These are phyloP conservation scores for Zea luxurians DNA, from an alignment of 176 grass and related monocot genomes.

Conservation along the genomic window DNA sequence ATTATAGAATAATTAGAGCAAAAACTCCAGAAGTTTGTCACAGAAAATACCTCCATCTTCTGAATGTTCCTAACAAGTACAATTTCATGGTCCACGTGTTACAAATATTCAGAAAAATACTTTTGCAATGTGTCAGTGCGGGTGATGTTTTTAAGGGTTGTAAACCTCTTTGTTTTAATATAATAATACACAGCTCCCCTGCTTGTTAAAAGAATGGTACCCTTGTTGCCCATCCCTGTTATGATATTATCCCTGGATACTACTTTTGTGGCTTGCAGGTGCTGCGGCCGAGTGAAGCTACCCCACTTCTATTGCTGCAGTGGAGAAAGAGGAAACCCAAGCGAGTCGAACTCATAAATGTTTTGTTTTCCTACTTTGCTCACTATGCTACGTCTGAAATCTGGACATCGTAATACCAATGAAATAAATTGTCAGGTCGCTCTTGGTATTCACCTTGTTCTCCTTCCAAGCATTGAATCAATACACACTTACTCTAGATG, in stretches of 20 bases:
- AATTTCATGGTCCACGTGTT: no score
- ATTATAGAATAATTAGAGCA: no score
- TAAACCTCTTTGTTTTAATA: no score
- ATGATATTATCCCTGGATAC: not conserved
- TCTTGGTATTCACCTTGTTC: not conserved
- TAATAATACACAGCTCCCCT: no score
- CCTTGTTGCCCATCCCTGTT: not conserved
- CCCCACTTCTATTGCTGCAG: conserved; percentile 79
- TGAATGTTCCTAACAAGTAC: no score
- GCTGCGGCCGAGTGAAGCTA: conserved; percentile 52
- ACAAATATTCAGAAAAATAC: no score
- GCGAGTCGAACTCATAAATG: conserved; percentile 43
- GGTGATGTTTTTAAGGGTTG: no score
- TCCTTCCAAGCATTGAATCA: not conserved
- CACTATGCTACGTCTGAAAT: not conserved
- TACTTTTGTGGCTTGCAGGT: conserved; percentile 43
- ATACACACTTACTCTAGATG: not conserved
- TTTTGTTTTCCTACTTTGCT: not conserved
- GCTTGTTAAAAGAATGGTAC: not conserved
- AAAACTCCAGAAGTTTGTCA: no score
- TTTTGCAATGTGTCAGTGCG: no score
- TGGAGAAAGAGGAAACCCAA: conserved; percentile 58
- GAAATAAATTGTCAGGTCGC: not conserved
- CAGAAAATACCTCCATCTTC: no score
- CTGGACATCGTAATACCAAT: not conserved